Evolutionary conservation across 257 asterid genomes (phyloP).

Genomic region (Hygrophila difformis): DNA sequence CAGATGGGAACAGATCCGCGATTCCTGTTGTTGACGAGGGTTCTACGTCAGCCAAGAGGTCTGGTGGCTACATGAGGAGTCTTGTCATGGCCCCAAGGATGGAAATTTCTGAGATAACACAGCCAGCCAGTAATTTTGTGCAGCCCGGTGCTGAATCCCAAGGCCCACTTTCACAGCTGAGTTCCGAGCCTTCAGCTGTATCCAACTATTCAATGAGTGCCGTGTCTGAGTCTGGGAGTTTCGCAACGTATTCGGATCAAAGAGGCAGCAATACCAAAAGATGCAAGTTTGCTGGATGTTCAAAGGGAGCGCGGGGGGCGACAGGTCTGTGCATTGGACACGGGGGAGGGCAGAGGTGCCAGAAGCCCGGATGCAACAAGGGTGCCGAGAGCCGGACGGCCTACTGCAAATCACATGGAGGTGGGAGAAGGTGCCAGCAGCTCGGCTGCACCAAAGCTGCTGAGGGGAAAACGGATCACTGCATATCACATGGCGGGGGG

Average conservation of each 20-base stretch:
- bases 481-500: conserved; percentile 92
- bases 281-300: conserved; percentile 59
- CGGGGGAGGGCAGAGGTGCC: conserved; percentile 94
- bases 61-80: conserved; percentile 77
- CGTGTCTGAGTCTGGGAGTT: conserved; percentile 43
- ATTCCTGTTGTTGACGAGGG: conserved; percentile 74
- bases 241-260: conserved; percentile 32
- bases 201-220: conserved; percentile 60
- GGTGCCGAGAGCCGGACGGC: conserved; percentile 95
- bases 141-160: conserved; percentile 32
- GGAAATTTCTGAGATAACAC: conserved; percentile 19
- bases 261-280: conserved; percentile 37
- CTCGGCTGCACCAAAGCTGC: conserved; percentile 92
- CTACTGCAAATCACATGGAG: conserved; percentile 86
- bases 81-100: conserved; percentile 67
- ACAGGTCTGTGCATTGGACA: conserved; percentile 84
- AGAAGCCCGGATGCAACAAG: conserved; percentile 66
- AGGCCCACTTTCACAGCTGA: conserved; percentile 42
- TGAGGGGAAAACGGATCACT: conserved; percentile 73
- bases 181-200: conserved; percentile 56
- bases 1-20: conserved; percentile 27
- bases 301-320: conserved; percentile 82
- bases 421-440: conserved; percentile 64
- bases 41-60: conserved; percentile 87
- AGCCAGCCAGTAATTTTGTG: conserved; percentile 12